phyloP scores from a whole-genome alignment of 1,139 yeast genomes.

The Hansenula sp. region DNA sequence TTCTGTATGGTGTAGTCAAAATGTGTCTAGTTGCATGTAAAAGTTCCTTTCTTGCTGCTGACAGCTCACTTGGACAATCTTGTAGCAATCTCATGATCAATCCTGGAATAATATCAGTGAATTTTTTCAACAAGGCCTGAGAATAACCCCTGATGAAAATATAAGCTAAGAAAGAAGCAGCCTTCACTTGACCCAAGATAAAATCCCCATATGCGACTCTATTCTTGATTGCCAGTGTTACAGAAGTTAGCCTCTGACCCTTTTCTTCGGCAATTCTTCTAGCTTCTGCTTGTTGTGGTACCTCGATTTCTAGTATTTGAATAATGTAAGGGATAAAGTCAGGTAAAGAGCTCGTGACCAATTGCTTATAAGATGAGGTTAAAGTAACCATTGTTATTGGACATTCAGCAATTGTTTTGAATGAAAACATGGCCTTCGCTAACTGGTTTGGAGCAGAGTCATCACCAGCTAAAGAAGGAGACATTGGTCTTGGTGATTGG shows the following conservation, averaged over 20 bases:
- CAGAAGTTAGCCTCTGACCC: slow-evolving; percentile 49
- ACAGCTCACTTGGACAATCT: slow-evolving; percentile 95
- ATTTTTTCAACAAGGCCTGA: slow-evolving; percentile 54
- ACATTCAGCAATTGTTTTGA: slow-evolving; percentile 91
- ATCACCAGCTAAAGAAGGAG: slow-evolving; percentile 36
- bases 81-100: slow-evolving; percentile 80
- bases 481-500: slow-evolving; percentile 35
- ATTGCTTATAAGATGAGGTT: slow-evolving; percentile 78
- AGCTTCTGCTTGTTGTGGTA: slow-evolving; percentile 67
- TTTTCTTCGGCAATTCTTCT: slow-evolving; percentile 56
- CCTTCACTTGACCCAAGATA: slow-evolving; percentile 92
- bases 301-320: slow-evolving; percentile 71
- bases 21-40: slow-evolving; percentile 94
- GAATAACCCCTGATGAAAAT: slow-evolving; percentile 85
- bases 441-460: slow-evolving; percentile 21
- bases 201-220: slow-evolving; percentile 85
- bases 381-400: slow-evolving; percentile 95
- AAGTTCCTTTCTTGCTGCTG: slow-evolving; percentile 89
- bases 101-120: slow-evolving; percentile 78
- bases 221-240: slow-evolving; percentile 69
- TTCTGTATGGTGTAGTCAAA: slow-evolving; percentile 80
- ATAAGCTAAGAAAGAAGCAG: slow-evolving; percentile 92
- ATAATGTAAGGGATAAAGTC: slow-evolving; percentile 80
- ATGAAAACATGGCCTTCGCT: slow-evolving; percentile 63
- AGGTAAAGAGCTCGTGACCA: slow-evolving; percentile 71